Base-by-base conservation (phyloP, 306 rosid species). In the Quercus gilva region DNA sequence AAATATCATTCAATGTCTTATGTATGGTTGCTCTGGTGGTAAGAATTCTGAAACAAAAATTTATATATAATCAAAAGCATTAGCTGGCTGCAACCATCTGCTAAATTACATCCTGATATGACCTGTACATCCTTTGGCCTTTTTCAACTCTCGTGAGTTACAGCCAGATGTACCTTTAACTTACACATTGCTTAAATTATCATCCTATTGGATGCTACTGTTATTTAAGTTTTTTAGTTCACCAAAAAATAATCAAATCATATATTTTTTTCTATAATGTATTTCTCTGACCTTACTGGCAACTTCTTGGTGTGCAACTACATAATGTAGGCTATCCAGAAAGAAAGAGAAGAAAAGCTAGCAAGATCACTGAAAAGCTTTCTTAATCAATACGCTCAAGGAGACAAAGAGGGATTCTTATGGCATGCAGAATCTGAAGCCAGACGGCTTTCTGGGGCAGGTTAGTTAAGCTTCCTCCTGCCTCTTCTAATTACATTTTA, bases 341-440 rank as follows among this genome's bases (percentile, higher is more conserved):
- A 67, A 85, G 99, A 95, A 84, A 90, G 99, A 85, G 99, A 93
- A 76, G 99, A 95, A 84, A 91, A 84, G 85, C 88, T 95, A 72
- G 94, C 94, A 35, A 87, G 89, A 64, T 64, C 60, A 20, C 87
- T 95, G 64, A 89, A 79, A 72, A 90, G 74, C 70, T 86, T 87
- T 78, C 96, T 95, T 17, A 75, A 82, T 74, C 97, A 83, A 79
- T 93, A 90, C 76, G 96, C 89, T 37, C 81, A 53, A 78, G 98
- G 98, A 55, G 97, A 95, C 82, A 83, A 78, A 78, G 90, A 67
- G 64, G 97, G 94, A 75, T 95, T 95, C 82, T 63, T 88, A 76
- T 87, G 78, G 75, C 91, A 71, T 7, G 93, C 91, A 71, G 93
- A 92, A 84, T 90, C 94, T 33, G 99, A 95, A 87, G 96, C 91